Percentiles rank a stretch among this genome's conserved stretches.
phyloP scores from a whole-genome alignment of 495 filamentous ascomycete genomes.

The Hypoxylon perforatum region DNA sequence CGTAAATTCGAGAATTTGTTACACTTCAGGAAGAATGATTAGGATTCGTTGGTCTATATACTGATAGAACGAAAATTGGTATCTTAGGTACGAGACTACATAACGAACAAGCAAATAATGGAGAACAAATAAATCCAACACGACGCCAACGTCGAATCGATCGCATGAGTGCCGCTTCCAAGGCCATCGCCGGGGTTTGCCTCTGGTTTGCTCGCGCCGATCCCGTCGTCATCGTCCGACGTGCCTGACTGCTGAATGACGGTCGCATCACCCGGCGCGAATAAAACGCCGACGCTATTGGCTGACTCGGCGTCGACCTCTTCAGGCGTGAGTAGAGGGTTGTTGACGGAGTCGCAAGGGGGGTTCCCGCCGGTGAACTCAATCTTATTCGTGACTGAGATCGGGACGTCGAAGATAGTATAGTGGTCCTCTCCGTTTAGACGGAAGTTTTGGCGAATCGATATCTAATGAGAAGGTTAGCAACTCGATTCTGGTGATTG shows the following conservation, averaged over 20 bases:
- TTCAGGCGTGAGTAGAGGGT: conserved; percentile 54
- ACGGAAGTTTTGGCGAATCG: conserved; percentile 74
- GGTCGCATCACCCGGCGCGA: conserved; percentile 59
- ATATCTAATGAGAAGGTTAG: conserved; percentile 57
- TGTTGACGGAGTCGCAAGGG: conserved; percentile 58
- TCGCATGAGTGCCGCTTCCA: conserved; percentile 44
- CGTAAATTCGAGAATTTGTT: too few species aligned
- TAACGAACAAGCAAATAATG: conserved; percentile 8
- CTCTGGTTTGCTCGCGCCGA: conserved; percentile 45
- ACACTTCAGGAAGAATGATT: too few species aligned
- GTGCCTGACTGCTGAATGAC: conserved; percentile 44
- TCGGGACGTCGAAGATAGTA: conserved; percentile 75
- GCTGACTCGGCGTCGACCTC: conserved; percentile 50
- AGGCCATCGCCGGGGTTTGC: conserved; percentile 35
- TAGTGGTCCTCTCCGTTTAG: conserved; percentile 70
- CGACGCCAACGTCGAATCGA: conserved; percentile 19
- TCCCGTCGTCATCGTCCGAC: conserved; percentile 35
- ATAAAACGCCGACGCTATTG: conserved; percentile 52
- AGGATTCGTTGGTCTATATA: not conserved
- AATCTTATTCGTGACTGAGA: conserved; percentile 74
- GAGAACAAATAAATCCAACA: conserved; percentile 10
- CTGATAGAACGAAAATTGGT: not conserved
- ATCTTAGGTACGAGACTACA: not conserved
- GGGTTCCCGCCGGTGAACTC: conserved; percentile 50
- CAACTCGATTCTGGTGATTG: too few species aligned